phyloP scores from a whole-genome alignment of 805 yeast species.

The Sugiyamaella lignohabitans region DNA sequence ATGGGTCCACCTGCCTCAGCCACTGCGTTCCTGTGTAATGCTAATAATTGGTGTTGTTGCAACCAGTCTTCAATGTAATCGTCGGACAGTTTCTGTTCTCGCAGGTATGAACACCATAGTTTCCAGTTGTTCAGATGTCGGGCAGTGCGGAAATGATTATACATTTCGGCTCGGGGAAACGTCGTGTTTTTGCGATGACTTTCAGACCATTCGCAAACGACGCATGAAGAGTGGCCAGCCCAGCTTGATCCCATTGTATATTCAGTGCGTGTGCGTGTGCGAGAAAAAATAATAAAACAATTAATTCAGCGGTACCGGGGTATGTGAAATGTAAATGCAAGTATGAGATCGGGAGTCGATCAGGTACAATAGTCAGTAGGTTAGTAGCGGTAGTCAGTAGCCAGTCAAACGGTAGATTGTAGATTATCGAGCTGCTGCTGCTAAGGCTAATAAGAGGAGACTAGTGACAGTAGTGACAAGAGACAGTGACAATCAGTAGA shows the following conservation, averaged over 20 bases:
- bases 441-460: too few species aligned
- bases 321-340: too few species aligned
- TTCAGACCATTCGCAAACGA: constrained; percentile 28
- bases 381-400: too few species aligned
- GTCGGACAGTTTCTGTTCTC: constrained; percentile 23
- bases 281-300: too few species aligned
- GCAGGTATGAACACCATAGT: constrained; percentile 23
- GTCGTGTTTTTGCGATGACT: constrained; percentile 13
- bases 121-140: constrained; percentile 23
- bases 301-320: too few species aligned
- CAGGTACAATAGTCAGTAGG: too few species aligned
- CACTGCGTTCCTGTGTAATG: constrained; percentile 19
- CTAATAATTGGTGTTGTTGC: constrained; percentile 21
- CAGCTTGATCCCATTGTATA: not conserved
- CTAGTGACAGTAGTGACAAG: too few species aligned
- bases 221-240: constrained; percentile 14
- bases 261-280: too few species aligned
- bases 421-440: too few species aligned
- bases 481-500: too few species aligned
- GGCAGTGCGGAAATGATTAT: constrained; percentile 22
- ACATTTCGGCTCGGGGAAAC: constrained; percentile 14
- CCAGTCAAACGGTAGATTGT: too few species aligned
- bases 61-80: constrained; percentile 29
- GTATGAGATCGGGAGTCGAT: too few species aligned
- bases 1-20: constrained; percentile 10